These are phyloP conservation scores for Ilex aquifolium DNA, from an alignment of 257 asterid species.

Conservation along the genomic window DNA sequence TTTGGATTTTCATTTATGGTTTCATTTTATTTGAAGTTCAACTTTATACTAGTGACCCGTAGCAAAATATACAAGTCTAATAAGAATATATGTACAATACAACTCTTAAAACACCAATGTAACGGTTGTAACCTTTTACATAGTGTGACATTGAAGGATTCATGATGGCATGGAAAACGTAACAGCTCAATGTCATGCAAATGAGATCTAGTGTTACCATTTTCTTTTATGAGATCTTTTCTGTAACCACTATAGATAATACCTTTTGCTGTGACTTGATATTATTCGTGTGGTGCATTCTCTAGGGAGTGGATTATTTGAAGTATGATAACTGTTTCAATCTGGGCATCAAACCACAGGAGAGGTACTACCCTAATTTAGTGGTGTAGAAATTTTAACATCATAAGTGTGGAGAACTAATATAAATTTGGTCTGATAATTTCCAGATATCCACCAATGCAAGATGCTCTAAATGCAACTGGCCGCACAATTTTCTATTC, in stretches of 20 bases:
- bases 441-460: slow-evolving; percentile 95
- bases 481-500: slow-evolving; percentile 83
- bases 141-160: too few species aligned
- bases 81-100: too few species aligned
- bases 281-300: not conserved
- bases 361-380: slow-evolving; percentile 42
- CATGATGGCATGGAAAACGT: too few species aligned
- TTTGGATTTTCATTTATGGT: too few species aligned
- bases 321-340: slow-evolving; percentile 97
- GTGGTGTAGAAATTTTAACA: not conserved
- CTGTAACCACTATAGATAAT: not conserved
- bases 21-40: too few species aligned
- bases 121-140: too few species aligned
- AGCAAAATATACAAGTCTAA: too few species aligned
- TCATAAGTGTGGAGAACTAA: not conserved
- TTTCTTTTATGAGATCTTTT: too few species aligned
- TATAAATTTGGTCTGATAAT: slow-evolving; percentile 11
- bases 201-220: too few species aligned
- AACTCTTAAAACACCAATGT: too few species aligned
- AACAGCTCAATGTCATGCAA: too few species aligned
- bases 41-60: too few species aligned
- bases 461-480: slow-evolving; percentile 87
- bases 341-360: slow-evolving; percentile 71
- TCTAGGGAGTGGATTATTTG: slow-evolving; percentile 82
- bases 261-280: not conserved